phyloP scores from a whole-genome alignment of 768 basidiomycete species.

The Lactifluus hygrophoroides region DNA sequence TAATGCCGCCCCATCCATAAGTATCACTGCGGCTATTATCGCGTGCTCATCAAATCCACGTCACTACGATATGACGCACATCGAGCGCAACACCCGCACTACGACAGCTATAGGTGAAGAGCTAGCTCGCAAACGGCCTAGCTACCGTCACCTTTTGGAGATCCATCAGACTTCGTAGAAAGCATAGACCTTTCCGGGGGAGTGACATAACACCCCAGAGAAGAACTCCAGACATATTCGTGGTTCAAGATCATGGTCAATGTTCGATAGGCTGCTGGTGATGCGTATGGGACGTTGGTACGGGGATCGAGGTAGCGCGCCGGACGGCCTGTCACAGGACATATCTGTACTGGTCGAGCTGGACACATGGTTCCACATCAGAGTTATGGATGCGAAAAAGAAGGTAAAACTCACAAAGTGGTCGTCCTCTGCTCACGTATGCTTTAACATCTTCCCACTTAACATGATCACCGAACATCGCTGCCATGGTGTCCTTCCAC shows the following conservation, averaged over 20 bases:
- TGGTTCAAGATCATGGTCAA: constrained; percentile 56
- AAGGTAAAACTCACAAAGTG: constrained; percentile 40
- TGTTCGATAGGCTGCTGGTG: constrained; percentile 52
- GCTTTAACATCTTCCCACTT: constrained; percentile 70
- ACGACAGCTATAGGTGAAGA: not conserved
- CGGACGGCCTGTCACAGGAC: constrained; percentile 69
- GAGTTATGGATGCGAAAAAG: not conserved
- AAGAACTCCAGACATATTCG: constrained; percentile 56
- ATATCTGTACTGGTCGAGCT: constrained; percentile 61
- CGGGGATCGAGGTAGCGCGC: constrained; percentile 78
- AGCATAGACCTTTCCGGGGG: not conserved
- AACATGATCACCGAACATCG: constrained; percentile 80
- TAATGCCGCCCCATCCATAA: not conserved
- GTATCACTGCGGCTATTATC: not conserved
- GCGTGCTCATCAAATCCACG: not conserved
- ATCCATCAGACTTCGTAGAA: not conserved
- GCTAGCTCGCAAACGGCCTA: not conserved
- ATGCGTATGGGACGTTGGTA: constrained; percentile 73
- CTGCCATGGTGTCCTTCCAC: constrained; percentile 69
- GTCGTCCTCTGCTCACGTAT: constrained; percentile 56
- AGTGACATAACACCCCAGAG: constrained; percentile 37
- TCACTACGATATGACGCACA: not conserved
- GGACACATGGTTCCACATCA: not conserved
- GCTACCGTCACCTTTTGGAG: not conserved
- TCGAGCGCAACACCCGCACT: not conserved